phyloP scores from a whole-genome alignment of 306 rosid species.

The Begonia peltatifolia region DNA sequence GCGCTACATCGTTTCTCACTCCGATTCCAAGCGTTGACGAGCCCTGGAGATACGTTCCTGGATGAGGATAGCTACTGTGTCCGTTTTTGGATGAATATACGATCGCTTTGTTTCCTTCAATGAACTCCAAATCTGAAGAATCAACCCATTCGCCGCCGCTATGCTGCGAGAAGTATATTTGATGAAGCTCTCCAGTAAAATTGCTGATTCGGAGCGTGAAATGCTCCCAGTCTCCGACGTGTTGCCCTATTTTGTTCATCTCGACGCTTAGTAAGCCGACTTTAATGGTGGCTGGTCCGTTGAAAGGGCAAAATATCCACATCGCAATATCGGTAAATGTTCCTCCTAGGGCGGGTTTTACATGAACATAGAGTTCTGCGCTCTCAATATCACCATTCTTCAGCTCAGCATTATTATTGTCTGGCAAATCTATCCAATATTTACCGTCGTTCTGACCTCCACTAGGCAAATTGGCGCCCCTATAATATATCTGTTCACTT shows the following conservation, averaged over 20 bases:
- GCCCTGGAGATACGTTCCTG: conserved; percentile 79
- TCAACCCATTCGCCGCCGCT: conserved; percentile 83
- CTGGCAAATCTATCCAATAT: conserved; percentile 69
- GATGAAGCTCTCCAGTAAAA: conserved; percentile 77
- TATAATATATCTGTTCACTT: conserved; percentile 31
- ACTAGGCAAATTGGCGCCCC: conserved; percentile 47
- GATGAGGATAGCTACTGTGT: conserved; percentile 80
- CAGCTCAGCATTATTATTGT: conserved; percentile 21
- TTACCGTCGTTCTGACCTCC: conserved; percentile 49
- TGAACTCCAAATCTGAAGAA: conserved; percentile 56
- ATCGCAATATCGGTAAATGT: conserved; percentile 61
- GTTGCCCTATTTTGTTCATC: conserved; percentile 69
- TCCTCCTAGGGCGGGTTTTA: conserved; percentile 68
- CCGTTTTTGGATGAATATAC: conserved; percentile 86
- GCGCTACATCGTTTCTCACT: conserved; percentile 58
- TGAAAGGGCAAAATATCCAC: conserved; percentile 77
- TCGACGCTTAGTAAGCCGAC: conserved; percentile 46
- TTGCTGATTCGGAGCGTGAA: conserved; percentile 85
- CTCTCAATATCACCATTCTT: conserved; percentile 51
- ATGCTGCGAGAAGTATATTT: conserved; percentile 73
- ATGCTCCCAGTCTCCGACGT: conserved; percentile 97
- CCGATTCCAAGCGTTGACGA: conserved; percentile 67
- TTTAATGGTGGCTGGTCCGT: conserved; percentile 48
- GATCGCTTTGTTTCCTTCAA: conserved; percentile 48
- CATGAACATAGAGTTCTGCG: conserved; percentile 64